Evolutionary conservation across 2,329 filamentous ascomycete species (phyloP), one percentile per base, ranked within the genome.

Genomic region (Leptoxyphium fumago): DNA sequence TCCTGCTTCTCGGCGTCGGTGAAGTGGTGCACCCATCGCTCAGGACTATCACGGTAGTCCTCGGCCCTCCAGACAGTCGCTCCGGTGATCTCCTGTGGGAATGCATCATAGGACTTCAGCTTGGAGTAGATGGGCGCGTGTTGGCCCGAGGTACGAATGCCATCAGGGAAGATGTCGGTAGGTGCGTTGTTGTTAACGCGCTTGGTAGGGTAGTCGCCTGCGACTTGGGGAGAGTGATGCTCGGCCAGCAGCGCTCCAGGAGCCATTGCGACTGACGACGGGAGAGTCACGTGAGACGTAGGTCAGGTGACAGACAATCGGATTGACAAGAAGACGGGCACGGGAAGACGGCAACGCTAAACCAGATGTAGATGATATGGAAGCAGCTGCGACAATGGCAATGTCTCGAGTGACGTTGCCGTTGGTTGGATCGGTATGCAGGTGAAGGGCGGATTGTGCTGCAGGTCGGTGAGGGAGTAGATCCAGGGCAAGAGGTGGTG

Each of bases 11-110:
- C 83, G 2, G 75, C 71, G 0, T 69, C 61, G 0, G 73, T 79
- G 58, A 88, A 84, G 7, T 65, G 65, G 63, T 87, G 82, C 5
- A 79, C 78, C 84, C 84, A 89, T 60, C 72, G 72, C 53, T 83
- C 77, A 0, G 80, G 77, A 52, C 73, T 68, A 50, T 72, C 61
- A 43, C 66, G 67, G 55, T 79, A 84, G 29, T 84, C 79, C 28
- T 77, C 72, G 5, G 73, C 70, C 43, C 73, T 70, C 84, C 84
- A 91, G 28, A 84, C 76, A 0, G 82, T 88, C 0, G 75, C 74
- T 10, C 83, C 83, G 0, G 70, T 70, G 58, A 88, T 85, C 47
- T 80, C 64, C 46, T 75, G 74, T 38, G 84, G 84, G 55, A 88
- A 89, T 13, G 73, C 70, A 0, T 73, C 68, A 60, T 85, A 89